phyloP scores from a whole-genome alignment of 352 stramenopile species.

The Phytophthora pisi region DNA sequence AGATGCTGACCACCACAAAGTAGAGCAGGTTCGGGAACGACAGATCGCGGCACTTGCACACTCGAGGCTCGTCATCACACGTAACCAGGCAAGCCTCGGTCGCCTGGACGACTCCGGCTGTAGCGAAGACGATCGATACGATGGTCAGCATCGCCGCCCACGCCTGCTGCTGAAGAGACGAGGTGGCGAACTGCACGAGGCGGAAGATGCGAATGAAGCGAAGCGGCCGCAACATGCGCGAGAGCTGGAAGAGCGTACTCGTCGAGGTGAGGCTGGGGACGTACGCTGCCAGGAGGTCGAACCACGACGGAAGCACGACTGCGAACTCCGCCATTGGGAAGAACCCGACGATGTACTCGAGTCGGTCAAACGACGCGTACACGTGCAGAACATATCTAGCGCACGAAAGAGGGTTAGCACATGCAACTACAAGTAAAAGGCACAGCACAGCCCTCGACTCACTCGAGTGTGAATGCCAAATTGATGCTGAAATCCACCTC shows the following conservation, averaged over 20 bases:
- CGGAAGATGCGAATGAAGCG: conserved; percentile 76
- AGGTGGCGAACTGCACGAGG: conserved; percentile 75
- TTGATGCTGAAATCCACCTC: conserved; percentile 64
- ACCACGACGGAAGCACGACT: conserved; percentile 70
- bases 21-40: conserved; percentile 81
- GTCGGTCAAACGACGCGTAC: conserved; percentile 66
- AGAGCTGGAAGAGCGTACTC: conserved; percentile 25
- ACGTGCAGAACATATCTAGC: conserved; percentile 55
- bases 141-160: conserved; percentile 66
- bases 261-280: conserved; percentile 23
- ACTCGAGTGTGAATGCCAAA: conserved; percentile 74
- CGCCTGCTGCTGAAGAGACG: conserved; percentile 74
- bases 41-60: conserved; percentile 62
- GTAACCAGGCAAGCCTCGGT: conserved; percentile 57
- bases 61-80: conserved; percentile 29
- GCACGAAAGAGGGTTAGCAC: background rate
- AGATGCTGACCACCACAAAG: conserved; percentile 87
- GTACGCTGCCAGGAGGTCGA: conserved; percentile 32
- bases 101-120: conserved; percentile 68
- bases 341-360: conserved; percentile 60
- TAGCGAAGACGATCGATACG: conserved; percentile 76
- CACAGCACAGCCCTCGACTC: conserved; percentile 13
- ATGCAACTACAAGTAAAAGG: background rate
- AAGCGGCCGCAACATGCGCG: conserved; percentile 54
- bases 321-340: conserved; percentile 63